phyloP scores from a whole-genome alignment of 1,284 basidiomycete genomes.

The Sporisorium scitamineum region DNA sequence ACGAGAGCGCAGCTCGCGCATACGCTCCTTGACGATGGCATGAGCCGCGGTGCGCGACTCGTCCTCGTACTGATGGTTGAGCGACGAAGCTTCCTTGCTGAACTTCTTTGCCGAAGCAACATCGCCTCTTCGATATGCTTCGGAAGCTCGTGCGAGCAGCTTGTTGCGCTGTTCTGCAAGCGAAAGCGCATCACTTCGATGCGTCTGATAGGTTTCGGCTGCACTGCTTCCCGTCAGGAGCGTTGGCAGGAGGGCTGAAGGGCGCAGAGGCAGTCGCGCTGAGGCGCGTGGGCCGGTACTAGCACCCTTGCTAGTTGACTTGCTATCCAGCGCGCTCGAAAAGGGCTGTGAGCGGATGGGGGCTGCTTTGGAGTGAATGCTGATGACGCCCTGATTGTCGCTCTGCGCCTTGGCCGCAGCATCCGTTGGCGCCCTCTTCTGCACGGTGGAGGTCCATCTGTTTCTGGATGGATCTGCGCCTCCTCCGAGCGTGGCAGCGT shows the following conservation, averaged over 20 bases:
- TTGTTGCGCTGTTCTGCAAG: slow-evolving; percentile 93
- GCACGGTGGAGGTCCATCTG: slow-evolving; percentile 60
- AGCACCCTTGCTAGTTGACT: slow-evolving; percentile 2
- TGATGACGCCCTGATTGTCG: slow-evolving; percentile 33
- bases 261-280: slow-evolving; percentile 75
- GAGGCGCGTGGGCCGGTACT: slow-evolving; percentile 15
- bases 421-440: slow-evolving; percentile 32
- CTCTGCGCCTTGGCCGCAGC: slow-evolving; percentile 30
- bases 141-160: slow-evolving; percentile 92
- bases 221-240: slow-evolving; percentile 74
- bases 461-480: slow-evolving; percentile 49
- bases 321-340: slow-evolving; percentile 7
- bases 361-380: slow-evolving; percentile 35
- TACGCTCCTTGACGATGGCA: slow-evolving; percentile 83
- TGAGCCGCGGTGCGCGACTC: slow-evolving; percentile 82
- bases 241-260: slow-evolving; percentile 87
- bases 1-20: slow-evolving; percentile 78
- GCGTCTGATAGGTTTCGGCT: slow-evolving; percentile 85
- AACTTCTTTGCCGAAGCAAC: slow-evolving; percentile 94
- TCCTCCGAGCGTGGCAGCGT: slow-evolving; percentile 36
- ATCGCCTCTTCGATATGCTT: slow-evolving; percentile 92
- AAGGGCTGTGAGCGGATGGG: slow-evolving; percentile 23
- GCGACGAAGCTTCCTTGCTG: slow-evolving; percentile 88
- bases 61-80: slow-evolving; percentile 90
- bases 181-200: slow-evolving; percentile 85